Evolutionary conservation across 306 rosid genomes (phyloP), one percentile per base, ranked within the genome.

Genomic region (Sesbania bispinosa): DNA sequence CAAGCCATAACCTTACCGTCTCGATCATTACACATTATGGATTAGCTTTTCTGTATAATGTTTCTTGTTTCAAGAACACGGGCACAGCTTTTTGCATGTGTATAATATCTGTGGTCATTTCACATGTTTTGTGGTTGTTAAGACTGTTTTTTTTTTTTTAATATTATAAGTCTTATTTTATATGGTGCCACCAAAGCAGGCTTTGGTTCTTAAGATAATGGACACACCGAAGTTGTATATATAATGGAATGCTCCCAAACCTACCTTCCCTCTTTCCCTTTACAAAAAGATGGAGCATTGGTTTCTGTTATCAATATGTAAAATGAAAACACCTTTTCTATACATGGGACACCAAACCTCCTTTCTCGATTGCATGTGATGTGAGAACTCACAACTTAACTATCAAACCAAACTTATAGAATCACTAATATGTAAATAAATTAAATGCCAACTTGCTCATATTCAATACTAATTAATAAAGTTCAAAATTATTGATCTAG

Each of bases 51-150:
- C 2, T 69, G 29, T 48, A 10, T 68, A 70, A 30, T 66, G 77
- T 79, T 79, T 78, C 75, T 29, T 74, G 77, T 77, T 83, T 76
- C 83, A 76, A 83, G 62, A 79, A 77, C 85, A 85, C 62, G 74
- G 74, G 67, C 83, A 61, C 77, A 36, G 69, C 82, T 79, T 84
- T 80, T 62, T 39, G 26, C 61, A 68, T 81, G 75, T 23, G 57
- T 71, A 69, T 63, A 72, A 61, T 66, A 80, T 79, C 58, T 57
- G 45, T 62, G 46, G 87, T 85, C 84, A 77, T 82, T 71, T 76
- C 77, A 70, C 61, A 66, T 85, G 72, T 74, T 73, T 76, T 76
- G 74, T 79, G 36, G n/a, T 60, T 33, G n/a, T 48, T 47, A 13
- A 8, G 10, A 19, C 0, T 55, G 9, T 53, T 29, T 79, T 69